A percentile compares a stretch with the other conserved stretches of the same genome.
These are phyloP conservation scores for Trametes gibbosa DNA, from an alignment of 768 basidiomycete species.

Conservation along the genomic window DNA sequence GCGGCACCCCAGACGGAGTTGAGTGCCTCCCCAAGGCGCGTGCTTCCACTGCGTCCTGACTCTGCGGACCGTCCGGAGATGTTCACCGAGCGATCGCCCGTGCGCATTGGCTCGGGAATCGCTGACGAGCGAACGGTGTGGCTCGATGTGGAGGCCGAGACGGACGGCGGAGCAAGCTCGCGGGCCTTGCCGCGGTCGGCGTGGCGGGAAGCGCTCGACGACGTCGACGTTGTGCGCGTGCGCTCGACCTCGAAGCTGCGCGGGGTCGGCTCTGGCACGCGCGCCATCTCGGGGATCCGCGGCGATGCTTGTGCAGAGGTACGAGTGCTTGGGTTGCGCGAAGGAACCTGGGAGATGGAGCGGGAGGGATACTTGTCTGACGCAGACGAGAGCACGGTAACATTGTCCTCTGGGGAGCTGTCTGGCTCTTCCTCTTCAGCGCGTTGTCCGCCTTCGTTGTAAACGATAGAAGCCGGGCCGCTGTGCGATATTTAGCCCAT, in stretches of 20 bases:
- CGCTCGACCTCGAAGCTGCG: slow-evolving; percentile 15
- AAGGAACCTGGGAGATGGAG: slow-evolving; percentile 53
- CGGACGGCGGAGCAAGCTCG: slow-evolving; percentile 15
- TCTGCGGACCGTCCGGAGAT: slow-evolving; percentile 33
- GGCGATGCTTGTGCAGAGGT: slow-evolving; percentile 29
- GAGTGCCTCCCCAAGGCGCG: slow-evolving; percentile 42
- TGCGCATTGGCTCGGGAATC: slow-evolving; percentile 29
- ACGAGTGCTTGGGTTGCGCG: slow-evolving; percentile 39
- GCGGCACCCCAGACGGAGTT: slow-evolving; percentile 47
- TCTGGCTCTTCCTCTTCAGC: slow-evolving; percentile 73
- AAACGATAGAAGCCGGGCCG: slow-evolving; percentile 77
- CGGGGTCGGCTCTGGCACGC: slow-evolving; percentile 1
- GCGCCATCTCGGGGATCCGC: slow-evolving; percentile 17
- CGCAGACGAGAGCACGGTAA: slow-evolving; percentile 32
- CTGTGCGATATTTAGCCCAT: slow-evolving; percentile 34
- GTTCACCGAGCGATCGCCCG: slow-evolving; percentile 33
- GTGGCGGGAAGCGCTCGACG: slow-evolving; percentile 16
- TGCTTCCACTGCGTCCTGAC: slow-evolving; percentile 32
- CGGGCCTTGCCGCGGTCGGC: slow-evolving; percentile 29
- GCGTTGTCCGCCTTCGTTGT: slow-evolving; percentile 75
- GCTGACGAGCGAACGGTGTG: slow-evolving; percentile 22
- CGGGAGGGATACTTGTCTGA: slow-evolving; percentile 45
- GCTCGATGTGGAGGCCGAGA: background rate
- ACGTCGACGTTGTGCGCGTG: slow-evolving; percentile 16
- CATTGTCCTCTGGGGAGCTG: slow-evolving; percentile 63